phyloP scores from a whole-genome alignment of 2,329 filamentous ascomycete species.

The Pseudopyrenochaeta lycopersici region DNA sequence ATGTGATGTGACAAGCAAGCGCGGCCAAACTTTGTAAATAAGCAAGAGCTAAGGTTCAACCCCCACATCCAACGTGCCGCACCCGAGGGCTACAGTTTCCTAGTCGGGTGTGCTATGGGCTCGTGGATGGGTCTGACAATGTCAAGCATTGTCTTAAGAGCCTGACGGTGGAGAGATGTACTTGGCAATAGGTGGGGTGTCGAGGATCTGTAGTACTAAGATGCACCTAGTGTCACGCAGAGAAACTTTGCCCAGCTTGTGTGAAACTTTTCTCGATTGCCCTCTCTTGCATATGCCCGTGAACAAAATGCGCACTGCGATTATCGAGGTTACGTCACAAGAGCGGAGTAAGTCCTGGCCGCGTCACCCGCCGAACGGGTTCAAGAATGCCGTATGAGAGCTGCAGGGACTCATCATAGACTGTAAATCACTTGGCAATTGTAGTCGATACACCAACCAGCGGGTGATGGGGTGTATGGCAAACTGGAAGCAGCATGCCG shows the following conservation, averaged over 20 bases:
- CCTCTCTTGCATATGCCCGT: not conserved
- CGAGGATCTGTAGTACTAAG: slow-evolving; percentile 6
- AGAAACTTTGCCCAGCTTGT: slow-evolving; percentile 3
- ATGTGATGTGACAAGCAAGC: slow-evolving; percentile 12
- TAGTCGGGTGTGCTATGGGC: slow-evolving; percentile 12
- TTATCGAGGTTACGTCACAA: not conserved
- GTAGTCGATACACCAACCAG: too few species aligned
- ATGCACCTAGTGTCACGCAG: not conserved
- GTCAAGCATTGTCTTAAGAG: slow-evolving; percentile 20
- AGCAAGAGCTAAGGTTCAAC: slow-evolving; percentile 11
- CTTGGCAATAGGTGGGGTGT: slow-evolving; percentile 11
- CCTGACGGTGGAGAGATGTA: slow-evolving; percentile 2
- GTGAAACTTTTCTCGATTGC: not conserved
- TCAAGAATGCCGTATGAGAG: not conserved
- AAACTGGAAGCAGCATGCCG: too few species aligned
- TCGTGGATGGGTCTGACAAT: slow-evolving; percentile 14
- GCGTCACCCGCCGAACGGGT: not conserved
- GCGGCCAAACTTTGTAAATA: slow-evolving; percentile 15
- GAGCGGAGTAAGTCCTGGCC: not conserved
- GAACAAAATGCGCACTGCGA: not conserved
- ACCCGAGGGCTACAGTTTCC: slow-evolving; percentile 14
- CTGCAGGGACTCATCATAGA: not conserved
- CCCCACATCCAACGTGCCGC: slow-evolving; percentile 6
- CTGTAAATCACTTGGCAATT: not conserved
- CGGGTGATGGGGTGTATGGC: too few species aligned